Percentiles rank a stretch among this genome's conserved stretches.
Evolutionary conservation across 371 early-diverging fungal genomes (phyloP).

Genomic region (Basidiobolus meristosporus): DNA sequence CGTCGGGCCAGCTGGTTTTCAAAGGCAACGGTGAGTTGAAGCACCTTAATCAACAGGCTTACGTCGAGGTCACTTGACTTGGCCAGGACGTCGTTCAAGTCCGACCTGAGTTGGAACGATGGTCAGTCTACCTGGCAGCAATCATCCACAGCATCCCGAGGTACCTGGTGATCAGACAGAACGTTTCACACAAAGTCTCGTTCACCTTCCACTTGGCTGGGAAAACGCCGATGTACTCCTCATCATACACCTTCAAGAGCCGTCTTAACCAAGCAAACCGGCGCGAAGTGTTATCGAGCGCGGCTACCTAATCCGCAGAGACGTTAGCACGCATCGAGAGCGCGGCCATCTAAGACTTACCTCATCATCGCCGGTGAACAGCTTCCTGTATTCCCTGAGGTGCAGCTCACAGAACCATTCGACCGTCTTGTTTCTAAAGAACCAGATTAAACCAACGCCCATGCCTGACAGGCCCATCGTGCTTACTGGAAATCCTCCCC

Average conservation of each 20-base stretch:
- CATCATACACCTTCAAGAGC: constrained; percentile 61
- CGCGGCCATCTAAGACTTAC: constrained; percentile 10
- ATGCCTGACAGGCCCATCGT: no score
- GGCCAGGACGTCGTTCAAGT: no score
- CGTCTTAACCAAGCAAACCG: constrained; percentile 90
- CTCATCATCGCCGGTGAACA: constrained; percentile 66
- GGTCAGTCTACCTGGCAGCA: no score
- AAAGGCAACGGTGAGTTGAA: no score
- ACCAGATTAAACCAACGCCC: neutral
- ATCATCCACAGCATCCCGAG: no score
- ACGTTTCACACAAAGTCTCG: constrained; percentile 43
- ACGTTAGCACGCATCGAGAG: neutral
- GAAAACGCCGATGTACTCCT: constrained; percentile 65
- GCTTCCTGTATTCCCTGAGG: constrained; percentile 59
- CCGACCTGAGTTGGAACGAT: no score
- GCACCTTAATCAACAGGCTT: no score
- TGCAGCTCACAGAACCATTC: constrained; percentile 69
- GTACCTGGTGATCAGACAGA: constrained; percentile 76
- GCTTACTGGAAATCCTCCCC: no score
- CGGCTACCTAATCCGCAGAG: constrained; percentile 27
- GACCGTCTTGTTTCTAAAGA: no score
- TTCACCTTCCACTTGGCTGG: constrained; percentile 63
- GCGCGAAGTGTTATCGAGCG: constrained; percentile 64
- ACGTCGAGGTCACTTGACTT: no score
- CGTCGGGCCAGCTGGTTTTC: no score